Evolutionary conservation across 164 flowering plant genomes (phyloP).

Genomic region (Piper longum): DNA sequence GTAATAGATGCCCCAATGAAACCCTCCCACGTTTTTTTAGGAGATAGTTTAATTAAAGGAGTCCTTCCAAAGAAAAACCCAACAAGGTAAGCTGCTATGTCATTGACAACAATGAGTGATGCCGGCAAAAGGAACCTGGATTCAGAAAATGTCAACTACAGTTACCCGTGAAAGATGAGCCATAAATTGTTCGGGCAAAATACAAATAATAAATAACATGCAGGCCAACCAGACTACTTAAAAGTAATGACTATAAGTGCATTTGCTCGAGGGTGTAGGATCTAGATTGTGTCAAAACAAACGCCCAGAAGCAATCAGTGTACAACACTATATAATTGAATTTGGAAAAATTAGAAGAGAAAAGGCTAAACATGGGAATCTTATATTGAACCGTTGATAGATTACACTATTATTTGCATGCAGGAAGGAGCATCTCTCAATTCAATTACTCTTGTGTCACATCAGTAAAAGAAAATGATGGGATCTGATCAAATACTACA

Average conservation of each 20-base stretch:
- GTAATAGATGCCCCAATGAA: slow-evolving; percentile 88
- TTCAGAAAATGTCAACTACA: not conserved
- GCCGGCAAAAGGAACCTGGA: slow-evolving; percentile 99
- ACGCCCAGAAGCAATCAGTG: too few relatives aligned
- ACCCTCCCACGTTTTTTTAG: slow-evolving; percentile 99
- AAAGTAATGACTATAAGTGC: too few relatives aligned
- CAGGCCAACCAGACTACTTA: too few relatives aligned
- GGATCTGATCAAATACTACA: too few relatives aligned
- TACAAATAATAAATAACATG: not conserved
- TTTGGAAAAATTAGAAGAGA: too few relatives aligned
- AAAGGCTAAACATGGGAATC: not conserved
- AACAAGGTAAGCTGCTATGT: slow-evolving; percentile 83
- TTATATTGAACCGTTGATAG: not conserved
- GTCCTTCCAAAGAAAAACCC: slow-evolving; percentile 97
- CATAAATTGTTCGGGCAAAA: not conserved
- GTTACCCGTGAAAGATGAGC: not conserved
- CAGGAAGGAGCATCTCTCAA: not conserved
- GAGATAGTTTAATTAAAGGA: slow-evolving; percentile 89
- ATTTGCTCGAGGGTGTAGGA: too few relatives aligned
- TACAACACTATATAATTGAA: too few relatives aligned
- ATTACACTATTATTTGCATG: not conserved
- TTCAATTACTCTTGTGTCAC: not conserved
- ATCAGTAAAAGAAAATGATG: not conserved
- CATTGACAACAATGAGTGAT: slow-evolving; percentile 87
- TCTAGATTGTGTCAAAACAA: too few relatives aligned